Evolutionary conservation across 306 rosid species (phyloP).

Genomic region (Rosa rugosa): DNA sequence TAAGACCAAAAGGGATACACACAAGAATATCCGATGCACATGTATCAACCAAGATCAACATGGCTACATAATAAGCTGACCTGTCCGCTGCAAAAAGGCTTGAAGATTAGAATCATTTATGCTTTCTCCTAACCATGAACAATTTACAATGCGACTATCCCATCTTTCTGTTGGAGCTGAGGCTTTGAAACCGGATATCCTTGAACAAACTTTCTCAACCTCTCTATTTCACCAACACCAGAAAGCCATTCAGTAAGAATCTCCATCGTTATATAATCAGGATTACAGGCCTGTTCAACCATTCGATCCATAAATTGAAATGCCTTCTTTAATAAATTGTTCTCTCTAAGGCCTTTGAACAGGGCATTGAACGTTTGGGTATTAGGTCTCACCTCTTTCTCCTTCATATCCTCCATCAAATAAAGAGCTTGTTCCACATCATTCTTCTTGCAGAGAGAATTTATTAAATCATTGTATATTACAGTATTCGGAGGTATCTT

Average conservation of each 20-base stretch:
- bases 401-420: conserved; percentile 63
- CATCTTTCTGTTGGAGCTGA: background rate
- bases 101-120: background rate
- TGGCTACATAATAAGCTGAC: background rate
- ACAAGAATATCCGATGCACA: conserved; percentile 10
- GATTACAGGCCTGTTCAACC: conserved; percentile 56
- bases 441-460: conserved; percentile 58
- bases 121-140: background rate
- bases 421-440: conserved; percentile 46
- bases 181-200: conserved; percentile 41
- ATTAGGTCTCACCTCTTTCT: conserved; percentile 54
- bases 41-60: conserved; percentile 9
- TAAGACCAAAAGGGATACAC: conserved; percentile 8
- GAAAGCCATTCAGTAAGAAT: conserved; percentile 79
- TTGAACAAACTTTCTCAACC: conserved; percentile 45
- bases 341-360: conserved; percentile 51
- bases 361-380: conserved; percentile 62
- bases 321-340: conserved; percentile 49
- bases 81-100: background rate
- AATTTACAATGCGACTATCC: background rate
- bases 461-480: conserved; percentile 60
- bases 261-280: conserved; percentile 75
- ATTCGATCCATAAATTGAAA: conserved; percentile 63
- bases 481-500: conserved; percentile 62
- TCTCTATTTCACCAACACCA: conserved; percentile 47